Evolutionary conservation across 2,329 filamentous ascomycete species (phyloP), one percentile per base, ranked within the genome.

Genomic region (Arthrobotrys conoides): DNA sequence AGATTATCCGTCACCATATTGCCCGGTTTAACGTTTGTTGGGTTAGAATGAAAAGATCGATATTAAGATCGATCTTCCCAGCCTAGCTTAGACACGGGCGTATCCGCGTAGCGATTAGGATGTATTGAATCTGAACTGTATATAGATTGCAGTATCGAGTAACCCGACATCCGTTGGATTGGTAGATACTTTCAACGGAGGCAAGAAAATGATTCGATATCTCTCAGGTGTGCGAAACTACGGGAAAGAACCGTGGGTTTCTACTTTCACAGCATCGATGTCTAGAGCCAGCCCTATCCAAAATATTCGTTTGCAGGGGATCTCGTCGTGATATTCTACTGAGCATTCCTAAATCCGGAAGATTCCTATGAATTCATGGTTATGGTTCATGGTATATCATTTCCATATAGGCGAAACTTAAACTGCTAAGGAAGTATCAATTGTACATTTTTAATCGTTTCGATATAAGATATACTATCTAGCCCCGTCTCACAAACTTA

Each of bases 401-500:
- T n/a, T 44, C 24, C 38, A 9, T 48, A 16, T 65, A n/a, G 10
- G 55, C 53, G 9, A 30, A 20, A 24, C 18, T 9, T 61, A 41
- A 16, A 3, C 48, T 14, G 10, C 48, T 51, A 51, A 38, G 49
- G 9, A n/a, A 51, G 14, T 6, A 12, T 12, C 48, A 3, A 22
- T 51, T n/a, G n/a, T n/a, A n/a, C n/a, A 51, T 2, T 2, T 30
- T 6, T 30, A 6, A 30, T 6, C 27, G 27, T 6, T 30, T 30
- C 27, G 27, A 6, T 30, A 3, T 30, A 6, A 30, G 27, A 33
- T 36, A 44, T 18, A 22, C n/a, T 16, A 14, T 41, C 18, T 59
- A 75, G 24, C 71, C 63, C 4, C 63, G 9, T 27, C 44, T 68
- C 10, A 33, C 27, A 59, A 72, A 78, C 20, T 65, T 78, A 20